These are phyloP conservation scores for Trichoderma sp. DNA, from an alignment of 2,329 filamentous ascomycete genomes.

Conservation along the genomic window DNA sequence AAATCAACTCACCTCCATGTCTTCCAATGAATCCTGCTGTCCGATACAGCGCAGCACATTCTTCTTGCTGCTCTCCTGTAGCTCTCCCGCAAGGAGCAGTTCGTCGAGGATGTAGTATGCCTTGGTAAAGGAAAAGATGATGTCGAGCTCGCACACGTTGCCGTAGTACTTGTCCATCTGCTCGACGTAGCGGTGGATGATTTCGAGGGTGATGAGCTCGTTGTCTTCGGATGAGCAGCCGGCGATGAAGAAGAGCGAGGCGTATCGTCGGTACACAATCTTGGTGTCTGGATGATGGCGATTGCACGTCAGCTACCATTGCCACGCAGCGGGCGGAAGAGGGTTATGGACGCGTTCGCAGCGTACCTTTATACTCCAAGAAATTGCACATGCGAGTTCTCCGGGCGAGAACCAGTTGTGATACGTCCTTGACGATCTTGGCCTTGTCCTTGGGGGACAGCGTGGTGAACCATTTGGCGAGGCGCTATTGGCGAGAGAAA, in stretches of 20 bases:
- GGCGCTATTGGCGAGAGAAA: conserved; percentile 63
- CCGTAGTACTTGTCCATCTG: conserved; percentile 99
- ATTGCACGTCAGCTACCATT: background rate
- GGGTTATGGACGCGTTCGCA: background rate
- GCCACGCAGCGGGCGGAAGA: too few species aligned
- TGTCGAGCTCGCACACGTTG: conserved; percentile 98
- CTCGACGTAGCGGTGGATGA: conserved; percentile 98
- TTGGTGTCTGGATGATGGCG: conserved; percentile 72
- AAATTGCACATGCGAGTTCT: conserved; percentile 99
- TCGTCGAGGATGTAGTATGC: conserved; percentile 99
- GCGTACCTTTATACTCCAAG: conserved; percentile 92
- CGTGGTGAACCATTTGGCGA: conserved; percentile 99
- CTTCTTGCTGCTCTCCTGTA: conserved; percentile 99
- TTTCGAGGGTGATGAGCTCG: conserved; percentile 95
- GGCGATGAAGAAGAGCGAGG: conserved; percentile 98
- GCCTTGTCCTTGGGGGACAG: conserved; percentile 97
- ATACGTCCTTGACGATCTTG: conserved; percentile 99
- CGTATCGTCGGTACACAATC: conserved; percentile 97
- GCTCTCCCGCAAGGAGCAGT: conserved; percentile 88
- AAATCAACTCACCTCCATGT: conserved; percentile 86
- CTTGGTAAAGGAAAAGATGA: conserved; percentile 99
- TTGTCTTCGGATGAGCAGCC: conserved; percentile 97
- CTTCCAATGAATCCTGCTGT: conserved; percentile 95
- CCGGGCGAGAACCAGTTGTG: conserved; percentile 92
- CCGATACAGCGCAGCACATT: conserved; percentile 94